Conservation (phyloP, 441 rosid genomes). For the Eutrema salsugineum region DNA sequence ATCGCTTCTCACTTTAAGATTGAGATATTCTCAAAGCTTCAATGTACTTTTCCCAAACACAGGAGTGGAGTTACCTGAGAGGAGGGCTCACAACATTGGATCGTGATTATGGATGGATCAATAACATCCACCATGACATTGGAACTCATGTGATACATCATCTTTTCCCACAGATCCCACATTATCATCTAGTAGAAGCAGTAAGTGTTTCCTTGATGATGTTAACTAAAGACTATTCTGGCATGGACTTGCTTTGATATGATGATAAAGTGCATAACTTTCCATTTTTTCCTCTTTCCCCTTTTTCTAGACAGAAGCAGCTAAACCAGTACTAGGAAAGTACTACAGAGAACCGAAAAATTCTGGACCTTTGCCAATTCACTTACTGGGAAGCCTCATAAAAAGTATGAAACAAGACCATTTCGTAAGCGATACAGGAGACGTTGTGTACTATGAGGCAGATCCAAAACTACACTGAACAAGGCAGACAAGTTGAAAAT, state of each 20-base stretch:
- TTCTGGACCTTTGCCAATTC: constrained; percentile 46
- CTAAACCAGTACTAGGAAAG: constrained; percentile 47
- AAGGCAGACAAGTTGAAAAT: not conserved
- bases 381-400: constrained; percentile 36
- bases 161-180: constrained; percentile 73
- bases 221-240: not conserved
- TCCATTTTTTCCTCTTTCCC: not conserved
- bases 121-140: constrained; percentile 68
- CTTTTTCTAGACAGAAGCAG: constrained; percentile 46
- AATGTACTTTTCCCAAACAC: not conserved
- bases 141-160: constrained; percentile 74
- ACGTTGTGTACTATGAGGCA: constrained; percentile 46
- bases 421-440: constrained; percentile 51
- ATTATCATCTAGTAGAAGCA: constrained; percentile 65
- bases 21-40: not conserved
- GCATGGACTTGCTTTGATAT: not conserved
- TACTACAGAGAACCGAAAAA: constrained; percentile 50
- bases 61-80: constrained; percentile 73
- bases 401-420: constrained; percentile 48
- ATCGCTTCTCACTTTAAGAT: not conserved
- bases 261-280: not conserved
- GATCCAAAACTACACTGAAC: constrained; percentile 34
- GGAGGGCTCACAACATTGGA: constrained; percentile 75
- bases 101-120: constrained; percentile 68
- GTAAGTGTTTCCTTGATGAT: constrained; percentile 35